A percentile compares a stretch with the other conserved stretches of the same genome.
Evolutionary conservation across 2,329 filamentous ascomycete genomes (phyloP).

Genomic region (Penicillium nordicum): DNA sequence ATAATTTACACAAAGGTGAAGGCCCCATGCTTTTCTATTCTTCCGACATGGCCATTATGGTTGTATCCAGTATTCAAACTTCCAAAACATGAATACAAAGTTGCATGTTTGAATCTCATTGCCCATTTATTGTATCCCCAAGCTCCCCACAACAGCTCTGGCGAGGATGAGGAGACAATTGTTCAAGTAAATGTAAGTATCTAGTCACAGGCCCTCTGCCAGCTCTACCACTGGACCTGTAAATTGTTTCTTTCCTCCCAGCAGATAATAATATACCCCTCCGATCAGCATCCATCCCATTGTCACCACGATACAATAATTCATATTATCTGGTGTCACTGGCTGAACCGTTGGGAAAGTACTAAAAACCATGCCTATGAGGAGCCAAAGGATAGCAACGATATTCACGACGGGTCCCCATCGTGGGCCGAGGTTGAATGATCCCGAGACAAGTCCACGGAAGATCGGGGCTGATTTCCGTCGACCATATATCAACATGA

Average conservation of each 20-base stretch:
- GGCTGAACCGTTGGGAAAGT: constrained; percentile 21
- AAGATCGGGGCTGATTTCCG: not conserved
- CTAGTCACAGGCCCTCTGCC: constrained; percentile 10
- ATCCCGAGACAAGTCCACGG: constrained; percentile 3
- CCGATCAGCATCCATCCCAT: constrained; percentile 19
- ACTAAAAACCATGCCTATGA: constrained; percentile 21
- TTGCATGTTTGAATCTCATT: too few species aligned
- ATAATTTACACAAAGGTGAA: too few species aligned
- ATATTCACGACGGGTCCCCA: constrained; percentile 17
- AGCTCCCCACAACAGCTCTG: not conserved
- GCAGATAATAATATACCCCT: constrained; percentile 16
- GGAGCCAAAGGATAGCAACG: constrained; percentile 13
- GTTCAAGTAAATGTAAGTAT: not conserved
- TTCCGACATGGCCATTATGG: too few species aligned
- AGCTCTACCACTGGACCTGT: constrained; percentile 15
- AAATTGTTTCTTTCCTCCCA: constrained; percentile 16
- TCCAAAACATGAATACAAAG: too few species aligned
- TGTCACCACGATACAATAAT: constrained; percentile 20
- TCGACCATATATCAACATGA: constrained; percentile 21
- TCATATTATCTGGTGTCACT: constrained; percentile 20
- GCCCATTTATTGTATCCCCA: not conserved
- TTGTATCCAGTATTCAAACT: too few species aligned
- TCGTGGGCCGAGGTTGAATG: constrained; percentile 13
- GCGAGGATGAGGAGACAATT: not conserved
- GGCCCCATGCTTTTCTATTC: too few species aligned